These are phyloP conservation scores for Parascedosporium putredinis DNA, from an alignment of 2,329 filamentous ascomycete species.

Conservation along the genomic window DNA sequence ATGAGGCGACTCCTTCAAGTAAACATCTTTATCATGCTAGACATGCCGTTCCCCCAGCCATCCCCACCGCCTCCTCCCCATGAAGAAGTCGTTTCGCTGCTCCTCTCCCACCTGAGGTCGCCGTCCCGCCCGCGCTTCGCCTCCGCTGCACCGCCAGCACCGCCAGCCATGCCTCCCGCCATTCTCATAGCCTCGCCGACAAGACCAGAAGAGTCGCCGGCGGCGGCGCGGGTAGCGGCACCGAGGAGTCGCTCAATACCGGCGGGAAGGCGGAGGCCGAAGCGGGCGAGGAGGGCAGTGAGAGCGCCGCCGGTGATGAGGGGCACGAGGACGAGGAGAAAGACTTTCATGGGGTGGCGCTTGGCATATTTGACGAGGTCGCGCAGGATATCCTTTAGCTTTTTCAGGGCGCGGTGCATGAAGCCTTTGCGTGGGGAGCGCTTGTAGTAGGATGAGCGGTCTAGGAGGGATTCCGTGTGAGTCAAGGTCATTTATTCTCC, in stretches of 20 bases:
- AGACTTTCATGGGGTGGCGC: constrained; percentile 75
- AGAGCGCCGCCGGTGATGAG: constrained; percentile 76
- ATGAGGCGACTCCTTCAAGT: background rate
- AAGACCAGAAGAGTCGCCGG: constrained; percentile 36
- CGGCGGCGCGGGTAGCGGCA: constrained; percentile 37
- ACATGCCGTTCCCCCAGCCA: constrained; percentile 6
- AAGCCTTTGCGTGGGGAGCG: constrained; percentile 75
- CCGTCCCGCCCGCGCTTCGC: background rate
- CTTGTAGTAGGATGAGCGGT: constrained; percentile 60
- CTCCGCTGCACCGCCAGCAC: constrained; percentile 11
- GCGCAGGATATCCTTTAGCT: constrained; percentile 68
- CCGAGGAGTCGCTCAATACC: constrained; percentile 49
- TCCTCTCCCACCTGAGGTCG: constrained; percentile 4
- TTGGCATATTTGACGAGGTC: constrained; percentile 75
- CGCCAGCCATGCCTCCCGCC: constrained; percentile 27
- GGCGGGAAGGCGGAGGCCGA: constrained; percentile 68
- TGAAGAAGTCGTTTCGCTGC: background rate
- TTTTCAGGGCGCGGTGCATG: constrained; percentile 60
- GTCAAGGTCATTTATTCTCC: no score
- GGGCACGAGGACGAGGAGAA: constrained; percentile 79
- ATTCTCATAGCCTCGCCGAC: constrained; percentile 46
- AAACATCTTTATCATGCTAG: constrained; percentile 1
- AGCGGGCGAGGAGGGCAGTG: constrained; percentile 63
- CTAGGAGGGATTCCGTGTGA: no score
- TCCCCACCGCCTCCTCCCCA: background rate